phyloP scores from a whole-genome alignment of 78 protist species.

The Cavenderia fasciculata region DNA sequence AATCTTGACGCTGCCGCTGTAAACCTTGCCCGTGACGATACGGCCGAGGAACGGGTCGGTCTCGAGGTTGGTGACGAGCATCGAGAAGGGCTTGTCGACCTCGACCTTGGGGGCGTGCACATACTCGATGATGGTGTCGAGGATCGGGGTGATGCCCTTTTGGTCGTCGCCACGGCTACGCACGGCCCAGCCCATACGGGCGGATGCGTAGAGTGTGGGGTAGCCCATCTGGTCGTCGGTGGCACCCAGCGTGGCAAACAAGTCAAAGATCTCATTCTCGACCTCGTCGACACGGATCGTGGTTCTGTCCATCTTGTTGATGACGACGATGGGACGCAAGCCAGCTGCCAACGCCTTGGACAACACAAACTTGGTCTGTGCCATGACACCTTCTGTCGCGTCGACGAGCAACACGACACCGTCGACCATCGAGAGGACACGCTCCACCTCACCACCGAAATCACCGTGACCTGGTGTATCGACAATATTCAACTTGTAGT shows the following conservation, averaged over 20 bases:
- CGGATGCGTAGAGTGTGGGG: constrained; percentile 92
- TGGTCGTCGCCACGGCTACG: constrained; percentile 25
- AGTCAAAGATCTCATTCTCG: constrained; percentile 87
- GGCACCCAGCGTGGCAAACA: constrained; percentile 88
- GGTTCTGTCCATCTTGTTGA: constrained; percentile 93
- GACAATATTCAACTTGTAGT: constrained; percentile 85
- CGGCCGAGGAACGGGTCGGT: constrained; percentile 89
- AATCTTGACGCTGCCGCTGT: constrained; percentile 79
- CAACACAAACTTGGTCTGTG: constrained; percentile 94
- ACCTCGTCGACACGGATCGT: constrained; percentile 84
- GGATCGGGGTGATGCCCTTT: constrained; percentile 81
- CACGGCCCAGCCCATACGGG: constrained; percentile 85
- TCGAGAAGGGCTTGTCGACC: constrained; percentile 69
- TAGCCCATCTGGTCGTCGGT: constrained; percentile 90
- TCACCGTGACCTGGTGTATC: constrained; percentile 97
- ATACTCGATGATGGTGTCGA: constrained; percentile 83
- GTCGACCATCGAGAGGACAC: constrained; percentile 88
- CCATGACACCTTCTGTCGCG: constrained; percentile 95
- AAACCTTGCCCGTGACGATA: constrained; percentile 84
- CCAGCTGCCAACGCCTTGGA: constrained; percentile 88
- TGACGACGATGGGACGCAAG: constrained; percentile 89
- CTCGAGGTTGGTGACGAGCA: constrained; percentile 87
- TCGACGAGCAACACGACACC: constrained; percentile 94
- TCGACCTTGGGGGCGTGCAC: constrained; percentile 38
- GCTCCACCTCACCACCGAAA: constrained; percentile 96